Percentiles rank a stretch among this genome's conserved stretches.
These are phyloP conservation scores for Isoetes taiwanensis DNA, from an alignment of 75 land plant genomes.

Conservation along the genomic window DNA sequence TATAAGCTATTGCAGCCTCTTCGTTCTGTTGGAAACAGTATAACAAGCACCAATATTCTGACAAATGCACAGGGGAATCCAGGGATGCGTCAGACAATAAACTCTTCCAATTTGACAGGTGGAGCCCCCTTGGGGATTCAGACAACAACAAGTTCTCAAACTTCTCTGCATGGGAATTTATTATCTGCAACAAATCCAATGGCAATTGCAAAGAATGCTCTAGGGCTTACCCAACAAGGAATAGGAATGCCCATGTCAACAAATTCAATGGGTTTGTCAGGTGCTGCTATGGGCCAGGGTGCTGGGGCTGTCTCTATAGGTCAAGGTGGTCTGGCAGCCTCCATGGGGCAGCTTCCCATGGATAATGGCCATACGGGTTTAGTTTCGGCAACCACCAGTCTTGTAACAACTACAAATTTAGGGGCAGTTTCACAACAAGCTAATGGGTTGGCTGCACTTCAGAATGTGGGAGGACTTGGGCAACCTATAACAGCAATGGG, in stretches of 20 bases:
- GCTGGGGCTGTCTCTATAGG: slow-evolving; percentile 31
- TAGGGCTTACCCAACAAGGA: slow-evolving; percentile 27
- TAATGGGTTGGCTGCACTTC: too few species aligned
- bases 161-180: slow-evolving; percentile 47
- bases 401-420: too few species aligned
- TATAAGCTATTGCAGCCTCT: slow-evolving; percentile 45
- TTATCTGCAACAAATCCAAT: too few species aligned
- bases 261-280: slow-evolving; percentile 10
- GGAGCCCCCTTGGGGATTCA: slow-evolving; percentile 37
- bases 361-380: too few species aligned
- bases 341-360: too few species aligned
- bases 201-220: too few species aligned
- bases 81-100: slow-evolving; percentile 37
- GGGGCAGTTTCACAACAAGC: too few species aligned
- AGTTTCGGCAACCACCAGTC: too few species aligned
- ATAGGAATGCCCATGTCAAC: not conserved
- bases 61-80: too few species aligned
- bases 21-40: slow-evolving; percentile 37
- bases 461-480: slow-evolving; percentile 33
- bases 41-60: too few species aligned
- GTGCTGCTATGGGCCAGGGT: slow-evolving; percentile 34
- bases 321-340: slow-evolving; percentile 31
- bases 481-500: slow-evolving; percentile 45
- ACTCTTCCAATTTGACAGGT: slow-evolving; percentile 38
- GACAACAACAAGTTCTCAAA: slow-evolving; percentile 34